Evolutionary conservation across 768 basidiomycete genomes (phyloP), one percentile per base, ranked within the genome.

Genomic region (Amanita rubescens): DNA sequence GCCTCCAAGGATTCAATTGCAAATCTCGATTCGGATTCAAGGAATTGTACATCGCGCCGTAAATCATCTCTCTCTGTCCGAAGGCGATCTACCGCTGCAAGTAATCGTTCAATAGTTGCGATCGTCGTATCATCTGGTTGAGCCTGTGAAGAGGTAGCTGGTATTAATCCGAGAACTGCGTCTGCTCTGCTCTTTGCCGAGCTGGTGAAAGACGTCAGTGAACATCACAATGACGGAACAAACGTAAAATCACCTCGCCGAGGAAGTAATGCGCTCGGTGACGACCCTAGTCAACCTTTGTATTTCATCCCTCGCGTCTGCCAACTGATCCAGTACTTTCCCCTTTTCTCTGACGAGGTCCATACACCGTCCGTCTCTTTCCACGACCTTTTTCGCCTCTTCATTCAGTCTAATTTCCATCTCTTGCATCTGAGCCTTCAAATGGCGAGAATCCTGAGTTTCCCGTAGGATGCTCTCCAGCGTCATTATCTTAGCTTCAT

Each of bases 11-110:
- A 76, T 55, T 87, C 77, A 14, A 81, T 75, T 2, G 80, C 70
- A 59, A 87, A 85, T 57, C 71, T 78, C 22, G 80, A 79, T 67
- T 91, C 88, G 2, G 74, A 71, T 57, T 85, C 76, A 51, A 85
- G 69, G 65, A 90, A 91, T 46, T 85, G 75, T 12, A 90, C 66
- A 51, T 84, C 76, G 5, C 82, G 75, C 48, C 75, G 75, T 24
- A 88, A 73, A 43, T 66, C 70, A 57, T 90, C 83, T 4, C 87
- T 75, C 59, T 90, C 86, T 3, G 65, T 64, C 4, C 88, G 81
- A 43, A 90, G 70, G 32, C 87, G 79, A n/a, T 81, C 78, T 39
- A 87, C 71, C 1, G 87, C 81, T 24, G 65, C 65, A 47, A 90
- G 70, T 20, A 90, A 71, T 35, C 76, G 78, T 56, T 79, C 79